Evolutionary conservation across 2,329 filamentous ascomycete species (phyloP).

Genomic region (Pseudogymnoascus sp.): DNA sequence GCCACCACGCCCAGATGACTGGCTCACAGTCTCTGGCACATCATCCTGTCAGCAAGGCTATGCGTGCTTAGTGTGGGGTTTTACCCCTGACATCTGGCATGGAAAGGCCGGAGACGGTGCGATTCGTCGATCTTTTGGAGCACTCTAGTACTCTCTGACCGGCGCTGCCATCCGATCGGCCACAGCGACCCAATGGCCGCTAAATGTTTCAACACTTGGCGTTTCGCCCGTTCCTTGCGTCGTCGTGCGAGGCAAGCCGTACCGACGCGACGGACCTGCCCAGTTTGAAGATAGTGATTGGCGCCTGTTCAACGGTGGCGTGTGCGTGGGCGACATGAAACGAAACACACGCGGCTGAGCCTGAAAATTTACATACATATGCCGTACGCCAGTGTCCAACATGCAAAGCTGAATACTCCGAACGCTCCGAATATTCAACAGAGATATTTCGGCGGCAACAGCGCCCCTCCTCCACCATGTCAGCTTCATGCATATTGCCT

Average conservation of each 20-base stretch:
- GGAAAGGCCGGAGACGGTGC: background rate
- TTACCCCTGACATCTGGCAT: background rate
- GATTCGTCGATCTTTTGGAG: background rate
- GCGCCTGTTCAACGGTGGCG: background rate
- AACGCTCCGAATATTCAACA: background rate
- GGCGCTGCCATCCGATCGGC: background rate
- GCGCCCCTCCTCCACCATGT: background rate
- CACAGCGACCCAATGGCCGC: background rate
- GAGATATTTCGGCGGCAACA: background rate
- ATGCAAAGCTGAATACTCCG: background rate
- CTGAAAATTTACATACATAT: background rate
- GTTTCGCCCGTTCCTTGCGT: background rate
- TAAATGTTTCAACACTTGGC: conserved; percentile 1
- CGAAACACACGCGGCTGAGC: background rate
- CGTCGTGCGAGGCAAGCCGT: background rate
- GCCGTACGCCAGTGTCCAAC: background rate
- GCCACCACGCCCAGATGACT: background rate
- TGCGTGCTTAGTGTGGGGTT: background rate
- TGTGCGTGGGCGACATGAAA: background rate
- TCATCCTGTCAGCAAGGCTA: background rate
- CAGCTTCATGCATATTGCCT: background rate
- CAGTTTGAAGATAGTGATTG: background rate
- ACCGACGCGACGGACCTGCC: background rate
- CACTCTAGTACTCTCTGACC: background rate
- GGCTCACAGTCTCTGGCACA: background rate